phyloP scores from a whole-genome alignment of 1,139 yeast genomes.

The Candida sanyaensis region DNA sequence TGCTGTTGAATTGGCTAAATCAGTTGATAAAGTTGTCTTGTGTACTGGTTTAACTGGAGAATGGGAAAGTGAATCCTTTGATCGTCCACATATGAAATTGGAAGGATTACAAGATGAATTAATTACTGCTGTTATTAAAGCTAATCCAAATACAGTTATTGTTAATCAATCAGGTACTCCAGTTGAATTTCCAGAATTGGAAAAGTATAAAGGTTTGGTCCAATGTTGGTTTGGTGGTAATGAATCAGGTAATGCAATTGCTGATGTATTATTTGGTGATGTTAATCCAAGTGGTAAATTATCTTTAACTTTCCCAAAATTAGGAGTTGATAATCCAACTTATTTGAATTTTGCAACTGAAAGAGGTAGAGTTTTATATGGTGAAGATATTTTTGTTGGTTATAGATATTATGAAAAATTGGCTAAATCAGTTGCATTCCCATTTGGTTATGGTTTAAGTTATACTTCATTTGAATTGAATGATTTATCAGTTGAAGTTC shows the following conservation, averaged over 20 bases:
- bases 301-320: slow-evolving; percentile 46
- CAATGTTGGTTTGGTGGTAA: slow-evolving; percentile 50
- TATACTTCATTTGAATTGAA: slow-evolving; percentile 46
- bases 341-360: slow-evolving; percentile 35
- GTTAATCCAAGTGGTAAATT: slow-evolving; percentile 32
- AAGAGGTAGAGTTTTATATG: slow-evolving; percentile 56
- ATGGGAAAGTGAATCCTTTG: slow-evolving; percentile 38
- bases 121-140: slow-evolving; percentile 46
- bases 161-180: slow-evolving; percentile 69
- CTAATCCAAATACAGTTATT: slow-evolving; percentile 52
- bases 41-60: slow-evolving; percentile 41
- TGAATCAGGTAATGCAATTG: slow-evolving; percentile 26
- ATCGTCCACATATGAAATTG: slow-evolving; percentile 32
- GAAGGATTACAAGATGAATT: slow-evolving; percentile 53
- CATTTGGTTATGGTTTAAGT: slow-evolving; percentile 64
- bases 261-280: slow-evolving; percentile 27
- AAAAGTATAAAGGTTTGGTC: slow-evolving; percentile 45
- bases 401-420: slow-evolving; percentile 59
- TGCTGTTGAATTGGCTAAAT: slow-evolving; percentile 28
- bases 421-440: slow-evolving; percentile 48
- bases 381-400: slow-evolving; percentile 60
- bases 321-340: slow-evolving; percentile 44
- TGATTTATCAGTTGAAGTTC: slow-evolving; percentile 16
- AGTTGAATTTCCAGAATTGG: slow-evolving; percentile 53
- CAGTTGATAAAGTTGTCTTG: slow-evolving; percentile 40